Percentiles rank a stretch among this genome's conserved stretches.
phyloP scores from a whole-genome alignment of 2,329 filamentous ascomycete genomes.

The Sclerotinia sclerotiorum region DNA sequence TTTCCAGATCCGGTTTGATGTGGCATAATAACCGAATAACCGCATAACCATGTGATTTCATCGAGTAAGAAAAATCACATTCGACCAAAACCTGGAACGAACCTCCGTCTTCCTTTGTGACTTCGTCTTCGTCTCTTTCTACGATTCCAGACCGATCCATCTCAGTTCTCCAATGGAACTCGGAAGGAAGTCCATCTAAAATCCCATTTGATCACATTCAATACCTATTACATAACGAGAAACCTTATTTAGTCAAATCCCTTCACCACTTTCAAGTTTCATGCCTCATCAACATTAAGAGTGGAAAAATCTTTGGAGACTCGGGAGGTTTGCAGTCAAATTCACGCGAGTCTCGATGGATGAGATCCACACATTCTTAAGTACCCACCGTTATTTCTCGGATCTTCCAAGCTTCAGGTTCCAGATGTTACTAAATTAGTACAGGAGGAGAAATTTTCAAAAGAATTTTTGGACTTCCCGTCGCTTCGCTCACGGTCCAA shows the following conservation, averaged over 20 bases:
- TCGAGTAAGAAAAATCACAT: slow-evolving; percentile 10
- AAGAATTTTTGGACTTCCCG: slow-evolving; percentile 6
- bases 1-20: neutral
- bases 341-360: neutral
- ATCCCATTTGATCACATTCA: slow-evolving; percentile 5
- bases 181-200: neutral
- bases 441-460: neutral
- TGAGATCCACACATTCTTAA: neutral
- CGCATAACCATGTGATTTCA: slow-evolving; percentile 7
- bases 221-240: slow-evolving; percentile 10
- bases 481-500: neutral
- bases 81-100: neutral
- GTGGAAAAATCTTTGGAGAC: slow-evolving; percentile 6
- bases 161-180: slow-evolving; percentile 1
- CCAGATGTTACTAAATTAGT: neutral
- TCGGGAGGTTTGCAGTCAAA: neutral
- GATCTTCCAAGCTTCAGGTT: slow-evolving; percentile 7
- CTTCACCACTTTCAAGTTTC: neutral
- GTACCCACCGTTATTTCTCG: neutral
- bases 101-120: neutral
- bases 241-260: neutral
- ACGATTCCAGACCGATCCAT: slow-evolving; percentile 1
- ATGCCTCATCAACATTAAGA: neutral
- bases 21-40: neutral
- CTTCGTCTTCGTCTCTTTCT: too few species aligned